phyloP scores from a whole-genome alignment of 1,139 yeast species.

The Candida neerlandica region DNA sequence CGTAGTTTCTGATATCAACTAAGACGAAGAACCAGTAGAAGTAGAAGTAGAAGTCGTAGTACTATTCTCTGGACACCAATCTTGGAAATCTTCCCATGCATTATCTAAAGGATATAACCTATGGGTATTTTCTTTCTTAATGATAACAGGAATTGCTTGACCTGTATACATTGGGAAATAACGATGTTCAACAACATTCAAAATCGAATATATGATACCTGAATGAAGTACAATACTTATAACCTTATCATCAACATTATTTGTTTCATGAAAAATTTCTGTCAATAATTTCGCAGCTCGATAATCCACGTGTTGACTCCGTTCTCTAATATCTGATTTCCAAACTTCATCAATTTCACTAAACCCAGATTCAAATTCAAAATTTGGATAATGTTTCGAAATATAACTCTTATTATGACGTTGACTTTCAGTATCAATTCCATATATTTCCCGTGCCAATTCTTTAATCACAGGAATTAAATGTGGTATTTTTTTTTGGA shows the following conservation, averaged over 20 bases:
- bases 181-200: constrained; percentile 30
- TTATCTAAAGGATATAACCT: constrained; percentile 14
- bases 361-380: constrained; percentile 32
- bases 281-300: constrained; percentile 33
- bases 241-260: constrained; percentile 25
- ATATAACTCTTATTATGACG: constrained; percentile 34
- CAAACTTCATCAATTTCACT: constrained; percentile 32
- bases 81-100: constrained; percentile 19
- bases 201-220: constrained; percentile 34
- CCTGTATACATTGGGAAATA: constrained; percentile 14
- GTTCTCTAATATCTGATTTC: constrained; percentile 17
- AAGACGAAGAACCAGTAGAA: too few species aligned
- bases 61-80: constrained; percentile 15
- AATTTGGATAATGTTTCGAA: constrained; percentile 23
- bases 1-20: neutral
- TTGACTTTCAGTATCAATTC: constrained; percentile 38
- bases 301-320: constrained; percentile 19
- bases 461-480: constrained; percentile 34
- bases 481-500: too few species aligned
- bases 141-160: constrained; percentile 16
- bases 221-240: constrained; percentile 40
- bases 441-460: constrained; percentile 39
- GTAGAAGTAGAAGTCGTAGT: too few species aligned
- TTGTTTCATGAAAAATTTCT: constrained; percentile 28
- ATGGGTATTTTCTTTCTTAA: constrained; percentile 7